Evolutionary conservation across 768 basidiomycete species (phyloP), one percentile per base, ranked within the genome.

Genomic region (Boletus bicolor): DNA sequence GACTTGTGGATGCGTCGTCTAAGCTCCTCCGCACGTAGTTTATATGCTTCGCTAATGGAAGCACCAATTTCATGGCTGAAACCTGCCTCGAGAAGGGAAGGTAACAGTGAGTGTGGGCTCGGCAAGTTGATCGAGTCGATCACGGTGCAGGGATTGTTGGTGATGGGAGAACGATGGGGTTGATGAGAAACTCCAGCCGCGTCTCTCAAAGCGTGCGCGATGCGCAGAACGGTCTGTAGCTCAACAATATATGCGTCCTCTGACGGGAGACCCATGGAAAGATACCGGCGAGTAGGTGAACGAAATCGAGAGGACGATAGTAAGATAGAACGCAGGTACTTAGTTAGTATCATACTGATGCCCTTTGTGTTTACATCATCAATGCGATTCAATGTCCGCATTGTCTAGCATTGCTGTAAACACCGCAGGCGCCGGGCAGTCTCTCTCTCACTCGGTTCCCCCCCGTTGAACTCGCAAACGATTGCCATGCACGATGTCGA

Each of bases 331-430:
- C 2, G 32, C 10, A 10, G n/a, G n/a, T n/a, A n/a, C n/a, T n/a
- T n/a, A n/a, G n/a, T n/a, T n/a, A n/a, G n/a, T n/a, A n/a, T n/a
- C n/a, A n/a, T n/a, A n/a, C n/a, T n/a, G n/a, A 30, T 32, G 9
- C 32, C 32, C 32, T 32, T 38, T 38, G 37, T 44, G 44, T 5
- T 56, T 56, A 52, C 45, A 32, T 21, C 1, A 39, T 53, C 19
- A 6, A 5, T 19, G 14, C 5, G 17, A 45, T 55, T 61, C 51
- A 48, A 51, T 46, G 56, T 60, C 60, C 60, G 60, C 60, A 60
- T 56, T 61, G 58, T 56, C 34, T 17, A 2, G 2, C n/a, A n/a
- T n/a, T n/a, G n/a, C 28, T 28, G 28, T 28, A 28, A 28, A 28
- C 28, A n/a, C n/a, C n/a, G n/a, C n/a, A n/a, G n/a, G n/a, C n/a